Percentiles rank a stretch among this genome's conserved stretches.
Conservation (phyloP, 148 eudicot genomes). For the Cornus controversa region DNA sequence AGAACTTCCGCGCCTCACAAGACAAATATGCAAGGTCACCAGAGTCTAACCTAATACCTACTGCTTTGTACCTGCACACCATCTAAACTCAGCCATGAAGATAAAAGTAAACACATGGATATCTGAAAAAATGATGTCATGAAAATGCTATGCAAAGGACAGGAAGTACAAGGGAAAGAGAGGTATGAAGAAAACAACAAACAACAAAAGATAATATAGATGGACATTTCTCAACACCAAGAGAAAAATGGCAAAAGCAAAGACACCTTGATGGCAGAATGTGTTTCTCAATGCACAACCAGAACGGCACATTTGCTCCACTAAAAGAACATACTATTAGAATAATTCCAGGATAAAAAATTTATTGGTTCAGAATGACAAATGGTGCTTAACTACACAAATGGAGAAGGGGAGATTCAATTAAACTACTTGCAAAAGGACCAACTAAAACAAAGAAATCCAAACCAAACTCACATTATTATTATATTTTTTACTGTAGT, state of each 20-base stretch:
- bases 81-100: neutral
- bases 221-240: neutral
- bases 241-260: neutral
- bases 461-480: no score
- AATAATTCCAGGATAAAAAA: no score
- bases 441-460: no score
- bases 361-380: no score
- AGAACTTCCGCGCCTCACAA: slow-evolving; percentile 82
- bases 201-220: neutral
- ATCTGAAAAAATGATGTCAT: neutral
- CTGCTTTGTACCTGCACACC: slow-evolving; percentile 75
- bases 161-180: neutral
- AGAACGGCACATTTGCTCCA: neutral
- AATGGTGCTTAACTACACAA: no score
- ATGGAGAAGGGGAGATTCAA: no score
- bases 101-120: neutral
- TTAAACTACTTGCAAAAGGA: no score
- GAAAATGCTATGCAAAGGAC: neutral
- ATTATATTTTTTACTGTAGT: no score
- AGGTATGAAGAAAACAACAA: neutral
- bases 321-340: neutral
- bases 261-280: neutral
- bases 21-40: slow-evolving; percentile 97
- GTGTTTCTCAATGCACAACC: neutral
- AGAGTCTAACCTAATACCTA: slow-evolving; percentile 92